Conservation (phyloP, 2,329 filamentous ascomycete species). For the Claviceps citrina region DNA sequence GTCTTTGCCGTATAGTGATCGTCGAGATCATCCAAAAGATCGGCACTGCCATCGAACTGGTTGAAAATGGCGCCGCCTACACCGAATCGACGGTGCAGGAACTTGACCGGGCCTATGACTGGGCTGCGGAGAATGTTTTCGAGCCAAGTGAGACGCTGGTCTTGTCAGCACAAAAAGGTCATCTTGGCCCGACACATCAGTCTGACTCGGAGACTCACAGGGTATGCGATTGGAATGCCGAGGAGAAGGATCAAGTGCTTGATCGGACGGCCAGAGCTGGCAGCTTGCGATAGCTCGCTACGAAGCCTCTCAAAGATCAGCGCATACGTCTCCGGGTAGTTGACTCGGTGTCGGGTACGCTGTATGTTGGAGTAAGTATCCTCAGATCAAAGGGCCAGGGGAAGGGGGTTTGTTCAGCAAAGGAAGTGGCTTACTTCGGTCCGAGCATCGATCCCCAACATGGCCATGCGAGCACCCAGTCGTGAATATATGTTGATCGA, state of each 20-base stretch:
- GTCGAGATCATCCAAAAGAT: conserved; percentile 82
- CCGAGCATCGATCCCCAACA: conserved; percentile 80
- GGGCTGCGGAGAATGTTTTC: conserved; percentile 84
- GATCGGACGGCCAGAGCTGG: conserved; percentile 55
- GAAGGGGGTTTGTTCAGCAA: too few species aligned
- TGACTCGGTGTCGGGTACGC: conserved; percentile 84
- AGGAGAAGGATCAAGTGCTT: conserved; percentile 78
- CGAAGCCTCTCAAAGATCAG: conserved; percentile 64
- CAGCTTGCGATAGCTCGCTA: conserved; percentile 55
- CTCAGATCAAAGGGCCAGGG: too few species aligned
- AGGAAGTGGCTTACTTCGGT: conserved; percentile 47
- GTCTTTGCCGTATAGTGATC: conserved; percentile 90
- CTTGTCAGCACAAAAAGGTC: conserved; percentile 6
- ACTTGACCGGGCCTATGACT: conserved; percentile 72
- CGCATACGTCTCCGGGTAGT: conserved; percentile 84
- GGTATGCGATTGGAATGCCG: conserved; percentile 76
- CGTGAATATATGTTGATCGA: conserved; percentile 79
- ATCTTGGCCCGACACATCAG: too few species aligned
- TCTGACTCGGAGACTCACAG: conserved; percentile 35
- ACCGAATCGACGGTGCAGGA: conserved; percentile 82
- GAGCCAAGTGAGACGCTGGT: conserved; percentile 78
- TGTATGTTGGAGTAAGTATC: conserved; percentile 11
- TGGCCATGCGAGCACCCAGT: conserved; percentile 67
- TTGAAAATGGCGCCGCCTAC: conserved; percentile 78
- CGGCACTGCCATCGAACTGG: conserved; percentile 82